A percentile compares a stretch with the other conserved stretches of the same genome.
phyloP scores from a whole-genome alignment of 1,284 basidiomycete species.

The Rhodotorula sp. region DNA sequence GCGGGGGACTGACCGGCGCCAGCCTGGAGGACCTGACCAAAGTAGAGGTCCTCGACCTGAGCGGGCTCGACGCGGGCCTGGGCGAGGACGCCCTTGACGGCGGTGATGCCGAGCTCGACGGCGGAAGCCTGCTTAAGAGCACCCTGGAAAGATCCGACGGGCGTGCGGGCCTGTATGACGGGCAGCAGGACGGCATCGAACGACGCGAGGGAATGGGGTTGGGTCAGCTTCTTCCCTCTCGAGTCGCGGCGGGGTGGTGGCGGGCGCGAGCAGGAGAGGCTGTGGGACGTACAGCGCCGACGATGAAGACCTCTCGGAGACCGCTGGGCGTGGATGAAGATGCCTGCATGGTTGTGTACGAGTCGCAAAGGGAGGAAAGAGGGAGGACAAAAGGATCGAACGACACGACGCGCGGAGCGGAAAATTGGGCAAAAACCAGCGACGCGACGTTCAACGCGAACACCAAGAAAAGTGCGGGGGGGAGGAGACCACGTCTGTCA shows the following conservation, averaged over 20 bases:
- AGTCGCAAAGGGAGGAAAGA: neutral
- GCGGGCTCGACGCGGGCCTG: slow-evolving; percentile 75
- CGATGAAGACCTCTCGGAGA: slow-evolving; percentile 76
- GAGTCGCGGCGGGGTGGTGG: neutral
- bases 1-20: slow-evolving; percentile 52
- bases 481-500: neutral
- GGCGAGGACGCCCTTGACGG: slow-evolving; percentile 84
- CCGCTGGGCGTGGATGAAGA: slow-evolving; percentile 24
- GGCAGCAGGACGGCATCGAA: neutral
- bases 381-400: neutral
- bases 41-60: slow-evolving; percentile 88
- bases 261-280: neutral
- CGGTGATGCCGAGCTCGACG: slow-evolving; percentile 78
- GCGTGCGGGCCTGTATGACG: slow-evolving; percentile 67
- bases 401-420: neutral
- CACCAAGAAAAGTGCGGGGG: too few relatives aligned
- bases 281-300: slow-evolving; percentile 61
- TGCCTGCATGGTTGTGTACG: slow-evolving; percentile 4
- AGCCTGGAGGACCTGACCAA: slow-evolving; percentile 68
- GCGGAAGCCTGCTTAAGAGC: slow-evolving; percentile 83
- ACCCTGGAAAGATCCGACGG: slow-evolving; percentile 83
- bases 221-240: neutral
- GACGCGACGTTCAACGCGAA: too few relatives aligned
- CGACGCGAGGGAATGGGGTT: neutral
- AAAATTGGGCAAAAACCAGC: neutral